These are phyloP conservation scores for Hypholoma sublateritium DNA, from an alignment of 768 basidiomycete species.

Conservation along the genomic window DNA sequence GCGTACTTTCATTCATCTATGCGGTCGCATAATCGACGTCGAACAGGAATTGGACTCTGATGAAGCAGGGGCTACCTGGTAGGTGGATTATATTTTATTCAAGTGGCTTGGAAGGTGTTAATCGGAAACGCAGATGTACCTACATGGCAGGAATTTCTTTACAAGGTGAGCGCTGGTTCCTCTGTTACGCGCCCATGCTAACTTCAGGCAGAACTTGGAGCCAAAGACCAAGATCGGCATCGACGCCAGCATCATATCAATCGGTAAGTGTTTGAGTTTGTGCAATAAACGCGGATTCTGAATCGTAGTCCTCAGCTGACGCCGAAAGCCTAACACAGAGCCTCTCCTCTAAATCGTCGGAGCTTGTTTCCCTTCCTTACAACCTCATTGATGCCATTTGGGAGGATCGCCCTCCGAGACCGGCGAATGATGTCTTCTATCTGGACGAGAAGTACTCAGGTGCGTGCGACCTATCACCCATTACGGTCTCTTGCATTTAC, in stretches of 20 bases:
- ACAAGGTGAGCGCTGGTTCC: conserved; percentile 48
- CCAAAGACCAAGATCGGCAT: conserved; percentile 71
- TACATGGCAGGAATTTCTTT: conserved; percentile 86
- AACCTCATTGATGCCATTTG: conserved; percentile 86
- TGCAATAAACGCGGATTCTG: neutral
- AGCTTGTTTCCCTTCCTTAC: conserved; percentile 59
- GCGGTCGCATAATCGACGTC: neutral
- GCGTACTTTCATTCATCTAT: conserved; percentile 20
- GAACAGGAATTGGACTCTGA: conserved; percentile 83
- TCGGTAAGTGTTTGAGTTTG: conserved; percentile 38
- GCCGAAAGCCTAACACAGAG: conserved; percentile 60
- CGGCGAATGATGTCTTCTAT: conserved; percentile 63
- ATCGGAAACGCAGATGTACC: conserved; percentile 63
- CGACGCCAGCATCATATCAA: conserved; percentile 75
- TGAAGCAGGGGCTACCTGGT: conserved; percentile 91
- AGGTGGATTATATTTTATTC: conserved; percentile 3
- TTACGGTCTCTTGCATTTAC: neutral
- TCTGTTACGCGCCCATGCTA: neutral
- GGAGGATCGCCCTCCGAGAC: conserved; percentile 69
- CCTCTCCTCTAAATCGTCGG: conserved; percentile 53
- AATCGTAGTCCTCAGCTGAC: conserved; percentile 45
- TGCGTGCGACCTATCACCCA: conserved; percentile 17
- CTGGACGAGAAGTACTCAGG: conserved; percentile 79
- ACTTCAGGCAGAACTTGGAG: conserved; percentile 51
- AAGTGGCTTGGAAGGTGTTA: neutral